Evolutionary conservation across 768 basidiomycete species (phyloP), one percentile per base, ranked within the genome.

Genomic region (Lactarius akahatsu): DNA sequence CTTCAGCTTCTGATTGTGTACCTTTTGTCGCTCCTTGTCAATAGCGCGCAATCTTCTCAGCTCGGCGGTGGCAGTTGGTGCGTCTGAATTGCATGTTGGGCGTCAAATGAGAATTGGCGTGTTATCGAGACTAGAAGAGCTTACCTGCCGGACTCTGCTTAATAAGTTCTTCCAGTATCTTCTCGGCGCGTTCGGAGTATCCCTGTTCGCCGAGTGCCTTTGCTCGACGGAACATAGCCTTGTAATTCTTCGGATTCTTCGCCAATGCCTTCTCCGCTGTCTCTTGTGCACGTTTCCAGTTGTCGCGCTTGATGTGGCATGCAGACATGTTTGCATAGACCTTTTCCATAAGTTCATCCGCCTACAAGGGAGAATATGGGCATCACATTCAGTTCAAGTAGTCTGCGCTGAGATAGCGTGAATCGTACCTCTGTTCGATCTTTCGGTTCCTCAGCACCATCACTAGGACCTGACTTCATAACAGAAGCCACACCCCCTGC

Each of bases 271-370:
- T 90, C 71, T 93, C 86, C 28, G 92, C 90, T n/a, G 90, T 87
- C 70, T 94, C 90, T 60, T 85, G 74, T 0, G 87, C 89, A 16
- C 92, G 85, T 72, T 86, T 84, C 89, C 89, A 94, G 73, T 92
- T 94, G 57, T 80, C 80, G 59, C 85, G 85, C 76, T 91, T 92
- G 72, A 94, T 77, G 74, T 94, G 90, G 70, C 91, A 92, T 6
- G 90, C 91, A 3, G 88, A 85, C 89, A 91, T 90, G 64, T 94
- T 94, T 4, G 90, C 85, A 69, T 94, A 91, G 56, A 93, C 85
- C 78, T 90, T 94, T 76, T 91, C 91, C 23, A 91, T 75, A 45
- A 92, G 80, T 11, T 86, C 79, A 74, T 94, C 92, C 23, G 86
- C 81, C 92, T 94, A 57, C 52, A 3, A 20, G 34, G n/a, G n/a